phyloP scores from a whole-genome alignment of 192 early-diverging fungal species.

The Coemansia furcata region DNA sequence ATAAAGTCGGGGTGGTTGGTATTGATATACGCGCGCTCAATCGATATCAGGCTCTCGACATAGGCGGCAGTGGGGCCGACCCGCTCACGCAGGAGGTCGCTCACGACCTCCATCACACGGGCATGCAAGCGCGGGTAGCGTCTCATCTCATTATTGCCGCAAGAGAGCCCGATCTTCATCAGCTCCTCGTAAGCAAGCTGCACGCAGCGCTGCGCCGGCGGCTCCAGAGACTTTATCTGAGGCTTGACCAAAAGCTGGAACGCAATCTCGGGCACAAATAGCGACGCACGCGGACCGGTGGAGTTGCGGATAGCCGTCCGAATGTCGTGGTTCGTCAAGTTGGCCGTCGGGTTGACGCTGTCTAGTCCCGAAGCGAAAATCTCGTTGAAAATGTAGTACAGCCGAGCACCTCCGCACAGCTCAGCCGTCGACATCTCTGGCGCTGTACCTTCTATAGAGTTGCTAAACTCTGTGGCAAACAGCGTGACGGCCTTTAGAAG shows the following conservation, averaged over 20 bases:
- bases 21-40: constrained; percentile 82
- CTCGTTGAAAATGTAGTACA: constrained; percentile 82
- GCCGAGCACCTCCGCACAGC: constrained; percentile 76
- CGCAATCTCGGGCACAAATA: constrained; percentile 84
- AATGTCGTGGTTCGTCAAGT: constrained; percentile 70
- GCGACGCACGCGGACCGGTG: constrained; percentile 70
- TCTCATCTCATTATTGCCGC: constrained; percentile 72
- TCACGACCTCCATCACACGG: constrained; percentile 71
- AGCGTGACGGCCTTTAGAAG: constrained; percentile 70
- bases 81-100: constrained; percentile 72
- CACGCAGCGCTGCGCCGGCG: constrained; percentile 75
- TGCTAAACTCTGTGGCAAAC: constrained; percentile 73
- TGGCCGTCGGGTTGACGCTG: constrained; percentile 68
- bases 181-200: constrained; percentile 82
- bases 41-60: constrained; percentile 77
- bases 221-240: constrained; percentile 71
- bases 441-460: constrained; percentile 75
- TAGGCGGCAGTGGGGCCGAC: constrained; percentile 69
- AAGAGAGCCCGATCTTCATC: constrained; percentile 74
- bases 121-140: constrained; percentile 75
- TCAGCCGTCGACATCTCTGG: constrained; percentile 72
- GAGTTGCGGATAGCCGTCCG: constrained; percentile 83
- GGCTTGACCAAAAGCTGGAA: constrained; percentile 83
- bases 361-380: constrained; percentile 73
- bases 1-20: constrained; percentile 74